phyloP scores from a whole-genome alignment of 305 asterid species.

The Vinca major region DNA sequence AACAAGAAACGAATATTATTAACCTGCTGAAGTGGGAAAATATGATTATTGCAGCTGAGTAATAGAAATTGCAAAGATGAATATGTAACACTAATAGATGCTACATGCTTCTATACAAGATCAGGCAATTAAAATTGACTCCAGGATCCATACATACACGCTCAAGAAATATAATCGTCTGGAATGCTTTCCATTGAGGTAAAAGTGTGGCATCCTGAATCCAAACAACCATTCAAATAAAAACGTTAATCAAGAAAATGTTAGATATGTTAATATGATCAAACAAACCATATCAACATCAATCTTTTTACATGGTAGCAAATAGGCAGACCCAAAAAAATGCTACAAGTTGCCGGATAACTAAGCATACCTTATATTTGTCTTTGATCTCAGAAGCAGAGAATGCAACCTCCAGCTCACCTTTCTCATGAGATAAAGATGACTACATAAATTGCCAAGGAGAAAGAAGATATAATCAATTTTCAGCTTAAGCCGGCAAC shows the following conservation, averaged over 20 bases:
- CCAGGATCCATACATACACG: slow-evolving; percentile 33
- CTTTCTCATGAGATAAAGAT: slow-evolving; percentile 36
- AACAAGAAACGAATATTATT: too few relatives aligned
- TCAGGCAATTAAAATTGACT: not conserved
- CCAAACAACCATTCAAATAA: slow-evolving; percentile 10
- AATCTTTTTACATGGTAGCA: not conserved
- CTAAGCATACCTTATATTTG: slow-evolving; percentile 55
- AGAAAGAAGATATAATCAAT: not conserved
- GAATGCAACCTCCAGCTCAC: slow-evolving; percentile 40
- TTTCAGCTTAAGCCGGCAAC: not conserved
- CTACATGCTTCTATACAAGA: not conserved
- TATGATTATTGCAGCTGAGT: not conserved
- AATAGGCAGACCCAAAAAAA: not conserved
- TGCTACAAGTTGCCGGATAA: not conserved
- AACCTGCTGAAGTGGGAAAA: too few relatives aligned
- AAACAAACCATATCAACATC: not conserved
- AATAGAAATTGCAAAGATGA: not conserved
- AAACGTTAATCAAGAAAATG: slow-evolving; percentile 2
- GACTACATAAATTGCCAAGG: slow-evolving; percentile 27
- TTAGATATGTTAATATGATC: slow-evolving; percentile 4
- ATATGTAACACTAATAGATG: not conserved
- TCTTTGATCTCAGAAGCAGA: slow-evolving; percentile 57
- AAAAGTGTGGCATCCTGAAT: slow-evolving; percentile 58
- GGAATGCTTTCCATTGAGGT: slow-evolving; percentile 90
- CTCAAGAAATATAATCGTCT: slow-evolving; percentile 77